Percentiles rank a stretch among this genome's conserved stretches.
Conservation (phyloP, 257 asterid genomes). For the Solanum bulbocastanum region DNA sequence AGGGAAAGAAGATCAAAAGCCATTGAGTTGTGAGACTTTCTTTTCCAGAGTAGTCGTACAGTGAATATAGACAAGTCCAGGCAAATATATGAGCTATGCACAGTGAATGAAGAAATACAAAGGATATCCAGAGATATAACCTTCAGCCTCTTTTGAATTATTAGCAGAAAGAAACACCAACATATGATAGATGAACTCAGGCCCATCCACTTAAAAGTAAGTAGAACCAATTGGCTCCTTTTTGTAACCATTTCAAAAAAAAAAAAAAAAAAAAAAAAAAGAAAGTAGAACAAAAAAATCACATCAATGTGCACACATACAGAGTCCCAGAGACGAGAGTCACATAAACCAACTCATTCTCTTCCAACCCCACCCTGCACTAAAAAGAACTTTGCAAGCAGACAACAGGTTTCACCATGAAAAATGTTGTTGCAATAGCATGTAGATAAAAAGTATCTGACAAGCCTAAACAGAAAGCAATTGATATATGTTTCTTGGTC, state of each 20-base stretch:
- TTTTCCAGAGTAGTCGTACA: not conserved
- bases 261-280: not conserved
- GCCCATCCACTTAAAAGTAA: not conserved
- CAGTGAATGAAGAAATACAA: not conserved
- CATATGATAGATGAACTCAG: not conserved
- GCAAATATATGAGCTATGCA: not conserved
- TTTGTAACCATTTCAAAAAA: not conserved
- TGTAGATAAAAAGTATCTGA: not conserved
- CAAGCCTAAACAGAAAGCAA: not conserved
- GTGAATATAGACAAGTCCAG: not conserved
- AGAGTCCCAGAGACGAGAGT: not conserved
- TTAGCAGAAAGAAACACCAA: not conserved
- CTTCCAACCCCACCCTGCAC: not conserved
- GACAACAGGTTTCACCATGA: not conserved
- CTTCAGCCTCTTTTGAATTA: not conserved
- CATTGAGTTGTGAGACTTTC: not conserved
- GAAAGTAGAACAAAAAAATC: not conserved
- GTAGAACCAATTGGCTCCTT: not conserved
- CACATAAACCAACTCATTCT: not conserved
- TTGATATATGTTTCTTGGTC: not conserved
- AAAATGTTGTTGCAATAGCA: not conserved
- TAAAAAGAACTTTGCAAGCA: not conserved
- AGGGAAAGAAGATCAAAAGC: not conserved
- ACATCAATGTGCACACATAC: not conserved
- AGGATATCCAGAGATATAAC: not conserved